A percentile compares a stretch with the other conserved stretches of the same genome.
These are phyloP conservation scores for Anacardium occidentale DNA, from an alignment of 345 rosid species.

Conservation along the genomic window DNA sequence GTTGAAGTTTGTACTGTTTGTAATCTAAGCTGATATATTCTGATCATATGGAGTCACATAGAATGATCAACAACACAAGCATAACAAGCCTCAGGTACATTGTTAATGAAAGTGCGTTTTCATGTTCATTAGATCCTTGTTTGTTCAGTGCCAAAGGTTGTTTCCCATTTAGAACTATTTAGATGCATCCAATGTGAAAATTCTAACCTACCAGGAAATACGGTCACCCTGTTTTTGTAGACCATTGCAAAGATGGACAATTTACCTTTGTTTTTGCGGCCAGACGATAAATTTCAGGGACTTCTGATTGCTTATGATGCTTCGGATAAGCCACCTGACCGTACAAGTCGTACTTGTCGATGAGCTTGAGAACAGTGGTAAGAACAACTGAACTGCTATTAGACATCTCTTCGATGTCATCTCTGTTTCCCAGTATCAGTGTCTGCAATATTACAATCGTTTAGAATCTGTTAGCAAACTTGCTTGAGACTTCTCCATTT, in stretches of 20 bases:
- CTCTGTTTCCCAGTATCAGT: slow-evolving; percentile 60
- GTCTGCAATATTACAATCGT: slow-evolving; percentile 37
- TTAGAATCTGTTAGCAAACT: slow-evolving; percentile 11
- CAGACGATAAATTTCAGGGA: slow-evolving; percentile 65
- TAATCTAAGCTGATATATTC: background rate
- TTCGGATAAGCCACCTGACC: slow-evolving; percentile 77
- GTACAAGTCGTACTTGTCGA: slow-evolving; percentile 60
- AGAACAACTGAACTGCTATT: slow-evolving; percentile 53
- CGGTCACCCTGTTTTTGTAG: too few species aligned
- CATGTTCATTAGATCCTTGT: background rate
- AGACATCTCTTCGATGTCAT: slow-evolving; percentile 70
- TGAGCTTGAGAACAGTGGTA: slow-evolving; percentile 58
- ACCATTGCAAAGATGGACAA: too few species aligned
- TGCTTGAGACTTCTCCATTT: slow-evolving; percentile 8
- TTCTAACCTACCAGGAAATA: too few species aligned
- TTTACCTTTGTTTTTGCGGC: slow-evolving; percentile 73
- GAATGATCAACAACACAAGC: background rate
- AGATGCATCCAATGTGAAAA: background rate
- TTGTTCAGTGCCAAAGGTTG: background rate
- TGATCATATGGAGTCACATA: background rate
- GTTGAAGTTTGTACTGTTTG: background rate
- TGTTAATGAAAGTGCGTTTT: background rate
- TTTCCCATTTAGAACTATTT: background rate
- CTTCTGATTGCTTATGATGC: slow-evolving; percentile 72
- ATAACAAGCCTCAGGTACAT: background rate